Evolutionary conservation across 495 filamentous ascomycete species (phyloP).

Genomic region (Hypoxylon subgilvum): DNA sequence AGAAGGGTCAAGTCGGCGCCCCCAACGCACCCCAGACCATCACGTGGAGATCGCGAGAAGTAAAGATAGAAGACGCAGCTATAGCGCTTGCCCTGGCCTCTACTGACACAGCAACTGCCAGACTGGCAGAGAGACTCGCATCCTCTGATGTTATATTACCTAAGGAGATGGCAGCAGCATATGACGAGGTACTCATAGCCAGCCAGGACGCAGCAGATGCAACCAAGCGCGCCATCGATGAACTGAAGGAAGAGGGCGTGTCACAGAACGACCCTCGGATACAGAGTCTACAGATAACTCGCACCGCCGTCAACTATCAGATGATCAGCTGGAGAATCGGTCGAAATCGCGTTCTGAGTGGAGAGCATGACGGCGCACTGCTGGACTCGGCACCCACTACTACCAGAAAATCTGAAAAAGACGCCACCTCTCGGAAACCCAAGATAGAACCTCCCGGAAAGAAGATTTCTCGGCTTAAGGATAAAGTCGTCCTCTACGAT

Average conservation of each 20-base stretch:
- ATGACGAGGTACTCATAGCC: constrained; percentile 86
- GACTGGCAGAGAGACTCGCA: constrained; percentile 66
- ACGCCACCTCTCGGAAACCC: constrained; percentile 51
- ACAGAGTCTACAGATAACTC: constrained; percentile 91
- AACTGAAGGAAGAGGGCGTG: constrained; percentile 80
- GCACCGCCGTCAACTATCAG: constrained; percentile 89
- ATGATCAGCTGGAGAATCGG: constrained; percentile 94
- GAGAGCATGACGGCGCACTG: constrained; percentile 73
- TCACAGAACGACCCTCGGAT: constrained; percentile 83
- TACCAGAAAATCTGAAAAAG: constrained; percentile 53
- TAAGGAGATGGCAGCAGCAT: constrained; percentile 74
- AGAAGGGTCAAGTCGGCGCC: constrained; percentile 57
- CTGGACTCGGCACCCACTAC: constrained; percentile 56
- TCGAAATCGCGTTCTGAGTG: constrained; percentile 86
- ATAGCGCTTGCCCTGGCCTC: constrained; percentile 74
- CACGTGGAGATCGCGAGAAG: constrained; percentile 86
- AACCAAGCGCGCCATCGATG: constrained; percentile 90
- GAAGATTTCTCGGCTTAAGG: constrained; percentile 80
- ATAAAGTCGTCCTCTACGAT: constrained; percentile 91
- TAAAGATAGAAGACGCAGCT: constrained; percentile 89
- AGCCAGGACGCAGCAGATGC: constrained; percentile 95
- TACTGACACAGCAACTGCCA: constrained; percentile 60
- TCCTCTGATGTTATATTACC: constrained; percentile 61
- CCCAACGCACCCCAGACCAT: constrained; percentile 75
- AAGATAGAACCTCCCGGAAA: constrained; percentile 65